Evolutionary conservation across 164 flowering plant species (phyloP), one percentile per base, ranked within the genome.

Genomic region (Liriodendron chinense): DNA sequence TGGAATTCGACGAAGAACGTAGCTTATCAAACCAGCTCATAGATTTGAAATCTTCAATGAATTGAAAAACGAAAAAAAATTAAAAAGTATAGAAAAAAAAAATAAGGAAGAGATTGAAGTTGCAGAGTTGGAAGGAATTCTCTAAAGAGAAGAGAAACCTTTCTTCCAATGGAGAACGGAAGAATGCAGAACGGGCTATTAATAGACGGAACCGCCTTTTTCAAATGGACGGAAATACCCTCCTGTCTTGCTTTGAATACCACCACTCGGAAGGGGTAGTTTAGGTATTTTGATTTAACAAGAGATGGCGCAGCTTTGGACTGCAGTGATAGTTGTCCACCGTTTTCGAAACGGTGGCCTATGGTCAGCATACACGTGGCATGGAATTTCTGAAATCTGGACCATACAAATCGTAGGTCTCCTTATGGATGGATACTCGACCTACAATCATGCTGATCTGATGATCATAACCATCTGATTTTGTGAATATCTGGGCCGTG

Each of bases 1-100:
- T 83, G 43, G 85, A 81, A 85, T 86, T 86, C 75, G 91, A 82
- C 47, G 91, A 87, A 74, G 80, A 84, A 22, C 90, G 89, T 68
- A 87, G 80, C 82, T 87, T 84, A 64, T 84, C 89, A 82, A 89
- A 88, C 85, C 86, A 87, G 87, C 85, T 92, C 94, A 89, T 83
- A 70, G 69, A 12, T 13, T 25, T 28, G 28, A 25, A 18, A 28
- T 25, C 47, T 25, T 25, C 47, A 66, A 66, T 3, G 0, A 53
- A 26, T 25, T 18, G 69, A 28, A 53, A 53, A 53, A 53, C 16
- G 18, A 53, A 16, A 3, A 53, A 53, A 16, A 48, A 48, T 48
- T 16, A 53, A 16, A 53, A 10, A 2, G 59, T 53, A 10, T 53
- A 9, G 9, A 53, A 2, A 53, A 9, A 9, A 14, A 53, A 16